Conservation (phyloP, 768 basidiomycete genomes). For the Leccinum truebloodii region DNA sequence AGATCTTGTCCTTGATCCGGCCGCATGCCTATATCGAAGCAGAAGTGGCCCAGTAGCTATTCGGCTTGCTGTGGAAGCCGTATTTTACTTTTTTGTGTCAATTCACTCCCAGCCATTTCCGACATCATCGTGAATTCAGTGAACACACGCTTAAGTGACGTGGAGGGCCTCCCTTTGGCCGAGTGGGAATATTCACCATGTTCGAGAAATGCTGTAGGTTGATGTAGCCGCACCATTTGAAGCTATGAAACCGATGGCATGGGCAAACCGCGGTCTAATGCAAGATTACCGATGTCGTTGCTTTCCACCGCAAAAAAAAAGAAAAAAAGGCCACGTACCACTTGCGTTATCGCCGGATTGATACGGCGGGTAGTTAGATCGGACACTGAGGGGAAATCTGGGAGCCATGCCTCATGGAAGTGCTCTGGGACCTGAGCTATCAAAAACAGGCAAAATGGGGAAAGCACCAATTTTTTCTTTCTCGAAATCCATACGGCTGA, state of each 20-base stretch:
- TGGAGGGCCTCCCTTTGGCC: not conserved
- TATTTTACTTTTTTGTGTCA: not conserved
- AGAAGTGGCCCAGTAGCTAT: not conserved
- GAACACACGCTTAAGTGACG: not conserved
- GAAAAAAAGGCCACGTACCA: not conserved
- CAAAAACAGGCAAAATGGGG: conserved; percentile 6
- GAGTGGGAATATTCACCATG: conserved; percentile 1
- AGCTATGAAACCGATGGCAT: not conserved
- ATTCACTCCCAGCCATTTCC: conserved; percentile 4
- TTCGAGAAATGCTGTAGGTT: not conserved
- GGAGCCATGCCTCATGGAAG: conserved; percentile 7
- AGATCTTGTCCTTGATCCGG: conserved; percentile 1
- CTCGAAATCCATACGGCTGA: conserved; percentile 12
- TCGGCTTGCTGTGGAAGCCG: conserved; percentile 1
- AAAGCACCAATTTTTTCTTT: not conserved
- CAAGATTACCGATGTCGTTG: not conserved
- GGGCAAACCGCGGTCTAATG: not conserved
- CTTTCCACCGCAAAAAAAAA: conserved; percentile 5
- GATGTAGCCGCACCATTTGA: not conserved
- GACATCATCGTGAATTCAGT: not conserved
- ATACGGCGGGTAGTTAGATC: not conserved
- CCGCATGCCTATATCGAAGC: not conserved
- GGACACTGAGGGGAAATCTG: not conserved
- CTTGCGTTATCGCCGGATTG: not conserved
- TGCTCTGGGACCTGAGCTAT: conserved; percentile 9